phyloP scores from a whole-genome alignment of 2,329 filamentous ascomycete species.

The Rhynchosporium secalis region DNA sequence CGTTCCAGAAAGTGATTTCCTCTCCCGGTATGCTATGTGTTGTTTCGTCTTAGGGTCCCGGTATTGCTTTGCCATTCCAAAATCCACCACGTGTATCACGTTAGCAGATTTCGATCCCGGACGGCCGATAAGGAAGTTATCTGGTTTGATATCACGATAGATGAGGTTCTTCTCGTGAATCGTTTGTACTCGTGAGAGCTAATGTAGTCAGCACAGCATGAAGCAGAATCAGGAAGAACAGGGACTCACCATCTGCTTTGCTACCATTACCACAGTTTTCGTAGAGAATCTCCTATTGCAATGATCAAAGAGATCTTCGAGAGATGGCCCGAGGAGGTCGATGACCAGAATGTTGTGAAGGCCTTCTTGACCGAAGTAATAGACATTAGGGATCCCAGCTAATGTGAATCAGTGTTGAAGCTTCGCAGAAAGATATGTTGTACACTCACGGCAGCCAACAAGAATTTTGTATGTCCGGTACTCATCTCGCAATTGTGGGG shows the following conservation, averaged over 20 bases:
- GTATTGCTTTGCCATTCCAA: constrained; percentile 99
- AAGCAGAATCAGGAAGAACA: neutral
- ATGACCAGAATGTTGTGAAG: constrained; percentile 99
- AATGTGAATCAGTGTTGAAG: constrained; percentile 41
- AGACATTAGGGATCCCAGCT: constrained; percentile 99
- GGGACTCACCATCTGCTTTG: constrained; percentile 88
- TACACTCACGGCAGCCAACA: constrained; percentile 91
- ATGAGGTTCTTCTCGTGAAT: constrained; percentile 99
- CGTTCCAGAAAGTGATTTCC: constrained; percentile 94
- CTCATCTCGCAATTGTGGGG: constrained; percentile 95
- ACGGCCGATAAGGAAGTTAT: constrained; percentile 97
- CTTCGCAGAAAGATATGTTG: constrained; percentile 18
- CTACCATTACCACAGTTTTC: constrained; percentile 99
- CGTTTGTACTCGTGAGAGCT: constrained; percentile 85
- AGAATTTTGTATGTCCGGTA: constrained; percentile 99
- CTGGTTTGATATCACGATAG: constrained; percentile 98
- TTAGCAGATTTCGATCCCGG: constrained; percentile 93
- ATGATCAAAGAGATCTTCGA: constrained; percentile 97
- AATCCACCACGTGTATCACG: constrained; percentile 97
- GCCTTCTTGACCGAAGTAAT: constrained; percentile 98
- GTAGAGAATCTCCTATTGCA: constrained; percentile 93
- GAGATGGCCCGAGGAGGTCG: constrained; percentile 88
- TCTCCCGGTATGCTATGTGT: constrained; percentile 95
- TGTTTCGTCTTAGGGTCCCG: constrained; percentile 98
- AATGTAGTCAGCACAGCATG: constrained; percentile 26